Conservation (phyloP, 2,329 filamentous ascomycete genomes). For the Seiridium unicorne region DNA sequence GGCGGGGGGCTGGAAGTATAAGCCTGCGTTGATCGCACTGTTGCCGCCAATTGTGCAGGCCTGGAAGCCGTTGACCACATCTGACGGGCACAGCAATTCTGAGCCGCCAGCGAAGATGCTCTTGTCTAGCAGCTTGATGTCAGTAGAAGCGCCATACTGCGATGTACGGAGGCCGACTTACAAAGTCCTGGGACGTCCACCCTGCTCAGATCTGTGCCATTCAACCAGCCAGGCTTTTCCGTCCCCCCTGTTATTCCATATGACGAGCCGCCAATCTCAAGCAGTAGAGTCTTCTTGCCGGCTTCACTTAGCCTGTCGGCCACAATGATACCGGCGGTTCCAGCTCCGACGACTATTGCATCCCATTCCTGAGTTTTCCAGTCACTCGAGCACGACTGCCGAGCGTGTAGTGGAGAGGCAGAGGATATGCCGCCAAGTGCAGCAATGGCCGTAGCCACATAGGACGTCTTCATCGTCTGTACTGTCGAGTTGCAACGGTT, state of each 20-base stretch:
- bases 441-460: background rate
- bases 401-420: background rate
- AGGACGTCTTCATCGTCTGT: background rate
- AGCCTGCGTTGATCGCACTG: constrained; percentile 52
- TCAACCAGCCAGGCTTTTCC: constrained; percentile 47
- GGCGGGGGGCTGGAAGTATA: constrained; percentile 52
- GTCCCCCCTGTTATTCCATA: constrained; percentile 46
- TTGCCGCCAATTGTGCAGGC: constrained; percentile 52
- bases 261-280: constrained; percentile 50
- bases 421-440: background rate
- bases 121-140: constrained; percentile 30
- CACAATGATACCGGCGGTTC: constrained; percentile 51
- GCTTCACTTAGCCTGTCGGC: constrained; percentile 50
- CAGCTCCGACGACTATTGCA: constrained; percentile 46
- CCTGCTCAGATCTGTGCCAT: constrained; percentile 43
- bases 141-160: constrained; percentile 4
- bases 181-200: constrained; percentile 53
- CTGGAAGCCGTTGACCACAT: constrained; percentile 39
- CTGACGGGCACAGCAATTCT: constrained; percentile 37
- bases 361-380: constrained; percentile 28
- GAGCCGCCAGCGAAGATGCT: constrained; percentile 44
- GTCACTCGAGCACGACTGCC: constrained; percentile 6
- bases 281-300: constrained; percentile 48
- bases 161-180: constrained; percentile 12
- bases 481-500: background rate